Evolutionary conservation across 768 basidiomycete genomes (phyloP).

Genomic region (Boletus sensibilis): DNA sequence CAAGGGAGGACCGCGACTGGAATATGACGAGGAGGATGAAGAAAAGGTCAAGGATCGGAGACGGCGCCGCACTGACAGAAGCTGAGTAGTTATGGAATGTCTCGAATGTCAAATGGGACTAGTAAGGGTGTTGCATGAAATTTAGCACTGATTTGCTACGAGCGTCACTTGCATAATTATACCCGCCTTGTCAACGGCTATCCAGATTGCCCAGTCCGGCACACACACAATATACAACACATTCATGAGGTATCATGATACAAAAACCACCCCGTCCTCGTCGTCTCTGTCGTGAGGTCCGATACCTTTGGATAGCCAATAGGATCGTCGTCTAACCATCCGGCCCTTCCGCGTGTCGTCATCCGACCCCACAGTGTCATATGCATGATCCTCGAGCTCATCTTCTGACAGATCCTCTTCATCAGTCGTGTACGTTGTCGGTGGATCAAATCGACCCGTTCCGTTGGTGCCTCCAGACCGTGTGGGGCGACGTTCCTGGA

Average conservation of each 20-base stretch:
- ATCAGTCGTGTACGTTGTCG: slow-evolving; percentile 52
- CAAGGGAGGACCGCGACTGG: slow-evolving; percentile 1
- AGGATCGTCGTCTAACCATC: slow-evolving; percentile 39
- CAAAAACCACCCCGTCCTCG: slow-evolving; percentile 2
- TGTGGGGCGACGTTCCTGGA: slow-evolving; percentile 46
- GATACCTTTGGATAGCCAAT: slow-evolving; percentile 58
- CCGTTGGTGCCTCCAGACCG: slow-evolving; percentile 46
- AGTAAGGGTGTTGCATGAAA: slow-evolving; percentile 7
- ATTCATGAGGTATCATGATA: not conserved
- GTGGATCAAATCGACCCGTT: slow-evolving; percentile 31
- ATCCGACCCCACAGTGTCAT: slow-evolving; percentile 24
- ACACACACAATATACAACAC: not conserved
- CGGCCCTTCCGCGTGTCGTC: slow-evolving; percentile 18
- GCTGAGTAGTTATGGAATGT: not conserved
- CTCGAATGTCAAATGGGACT: not conserved
- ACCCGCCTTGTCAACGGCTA: not conserved
- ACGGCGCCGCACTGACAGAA: not conserved
- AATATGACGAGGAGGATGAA: not conserved
- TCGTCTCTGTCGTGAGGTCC: slow-evolving; percentile 29
- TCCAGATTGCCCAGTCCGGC: not conserved
- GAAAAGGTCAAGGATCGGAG: not conserved
- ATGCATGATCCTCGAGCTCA: slow-evolving; percentile 28
- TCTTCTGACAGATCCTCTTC: slow-evolving; percentile 37
- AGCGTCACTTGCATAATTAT: slow-evolving; percentile 6
- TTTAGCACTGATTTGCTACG: not conserved